Base-by-base conservation (phyloP, 2,329 filamentous ascomycete species). In the Coleophoma eucalyptorum region DNA sequence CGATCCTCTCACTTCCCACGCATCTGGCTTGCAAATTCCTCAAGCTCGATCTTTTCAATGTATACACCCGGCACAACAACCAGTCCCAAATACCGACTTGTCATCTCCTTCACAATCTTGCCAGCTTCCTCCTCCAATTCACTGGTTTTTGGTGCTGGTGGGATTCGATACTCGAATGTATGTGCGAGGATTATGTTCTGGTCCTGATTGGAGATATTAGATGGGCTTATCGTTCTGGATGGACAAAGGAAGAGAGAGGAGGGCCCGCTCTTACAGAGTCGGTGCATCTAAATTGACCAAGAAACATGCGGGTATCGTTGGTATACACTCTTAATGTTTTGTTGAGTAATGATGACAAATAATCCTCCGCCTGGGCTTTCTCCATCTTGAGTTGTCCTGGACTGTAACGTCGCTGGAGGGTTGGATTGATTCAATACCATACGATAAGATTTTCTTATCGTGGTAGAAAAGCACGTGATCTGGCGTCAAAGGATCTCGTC, bases 241-340 rank as follows among this genome's bases (percentile, higher is more conserved):
- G 26, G 26, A 26, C 26, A 26, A n/a, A n/a, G n/a, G n/a, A n/a
- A n/a, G 26, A 26, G 26, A 26, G 26, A 26, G 10, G 26, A 26
- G 10, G 26, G 26, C 6, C 10, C 26, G n/a, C 26, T 26, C 21
- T 46, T 72, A 95, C 91, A 53, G 87, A 84, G 74, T 99, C 94
- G 31, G 92, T 97, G 74, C 94, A 99, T 71, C 95, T 97, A 72
- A 99, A 89, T 56, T 84, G 79, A 18, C 94, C 94, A 50, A 91
- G 83, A 69, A 97, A 99, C 67, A 96, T 84, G 53, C 94, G 89
- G 15, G 82, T 83, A 66, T 97, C 93, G 4, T 84, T 89, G 13
- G 87, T 89, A 61, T 88, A 81, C 49, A 97, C 74, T 51, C 91
- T 86, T 33, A 97, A 72, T 37, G 83, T 89, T 67, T 89, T 89